These are phyloP conservation scores for Elaphomyces granulatus DNA, from an alignment of 495 filamentous ascomycete species.

Conservation along the genomic window DNA sequence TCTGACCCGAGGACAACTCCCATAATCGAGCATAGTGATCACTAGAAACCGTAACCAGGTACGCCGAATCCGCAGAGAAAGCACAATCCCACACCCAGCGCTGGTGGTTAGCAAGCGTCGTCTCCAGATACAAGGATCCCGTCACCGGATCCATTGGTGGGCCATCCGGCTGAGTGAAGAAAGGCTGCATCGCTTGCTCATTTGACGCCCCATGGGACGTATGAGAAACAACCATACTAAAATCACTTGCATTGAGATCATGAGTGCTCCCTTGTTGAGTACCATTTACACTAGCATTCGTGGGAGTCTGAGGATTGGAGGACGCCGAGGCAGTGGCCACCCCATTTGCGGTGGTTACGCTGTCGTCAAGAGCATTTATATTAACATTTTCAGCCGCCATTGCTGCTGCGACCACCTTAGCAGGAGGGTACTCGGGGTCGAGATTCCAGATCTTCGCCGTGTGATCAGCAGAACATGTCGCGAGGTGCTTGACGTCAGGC, in stretches of 20 bases:
- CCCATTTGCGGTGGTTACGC: slow-evolving; percentile 9
- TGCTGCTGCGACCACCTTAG: slow-evolving; percentile 20
- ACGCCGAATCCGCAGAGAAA: slow-evolving; percentile 91
- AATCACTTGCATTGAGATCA: slow-evolving; percentile 5
- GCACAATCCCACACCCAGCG: slow-evolving; percentile 99
- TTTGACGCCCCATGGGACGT: not conserved
- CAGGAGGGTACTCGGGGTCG: slow-evolving; percentile 37
- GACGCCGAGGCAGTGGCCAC: not conserved
- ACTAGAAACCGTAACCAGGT: slow-evolving; percentile 93
- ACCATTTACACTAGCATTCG: not conserved
- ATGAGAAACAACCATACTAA: slow-evolving; percentile 7
- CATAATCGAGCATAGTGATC: slow-evolving; percentile 96
- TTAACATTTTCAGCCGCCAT: slow-evolving; percentile 13
- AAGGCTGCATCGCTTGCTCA: slow-evolving; percentile 11
- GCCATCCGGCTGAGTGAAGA: slow-evolving; percentile 30
- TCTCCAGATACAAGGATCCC: slow-evolving; percentile 64
- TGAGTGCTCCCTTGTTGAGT: not conserved
- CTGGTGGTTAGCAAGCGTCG: slow-evolving; percentile 84
- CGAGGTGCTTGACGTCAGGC: slow-evolving; percentile 91
- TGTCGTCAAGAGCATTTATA: slow-evolving; percentile 9
- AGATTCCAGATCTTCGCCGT: slow-evolving; percentile 97
- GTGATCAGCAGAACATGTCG: slow-evolving; percentile 94
- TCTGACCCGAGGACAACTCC: slow-evolving; percentile 71
- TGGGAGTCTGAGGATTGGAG: not conserved
- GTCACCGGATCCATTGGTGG: slow-evolving; percentile 30